Evolutionary conservation across 371 early-diverging fungal genomes (phyloP), one percentile per base, ranked within the genome.

Genomic region (Circinella umbellata): DNA sequence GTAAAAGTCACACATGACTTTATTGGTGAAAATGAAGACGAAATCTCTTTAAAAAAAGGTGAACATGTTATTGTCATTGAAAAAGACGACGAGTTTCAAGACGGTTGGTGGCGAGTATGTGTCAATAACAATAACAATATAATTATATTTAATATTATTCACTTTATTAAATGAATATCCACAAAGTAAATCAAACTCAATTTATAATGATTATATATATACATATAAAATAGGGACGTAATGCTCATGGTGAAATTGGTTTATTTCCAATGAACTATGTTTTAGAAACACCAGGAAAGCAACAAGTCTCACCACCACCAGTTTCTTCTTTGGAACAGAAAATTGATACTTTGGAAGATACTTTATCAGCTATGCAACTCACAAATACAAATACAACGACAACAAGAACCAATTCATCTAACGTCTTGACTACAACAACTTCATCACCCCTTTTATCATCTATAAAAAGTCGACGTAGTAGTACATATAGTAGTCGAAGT

Each of bases 51-150:
- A 70, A 69, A 76, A 49, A 76, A 82, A 35, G 92, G 90, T 27
- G 93, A 94, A 63, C 86, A 91, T 34, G 86, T 95, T 15, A 70
- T 88, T 27, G 93, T 95, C 4, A 73, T 93, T 18, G 92, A 93
- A 73, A 87, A 86, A 71, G 95, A 95, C 75, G 93, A 93, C 47
- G 80, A 87, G 54, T 94, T 89, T 73, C 81, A 85, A 27, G 95
- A 95, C 76, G 94, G 94, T 38, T 95, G 95, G 95, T 95, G 93
- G 93, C 87, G 89, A 89, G 93, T 91, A 89, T 20, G 20, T 61
- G 51, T 51, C 51, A 51, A 42, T 27, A 27, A 27, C 2, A 27
- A 27, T 27, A 2, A 27, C 27, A 27, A 27, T 27, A 27, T 27
- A 27, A 27, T 27, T 27, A 0, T 27, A 27, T 27, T 27, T 27